Evolutionary conservation across 2,329 filamentous ascomycete genomes (phyloP), one percentile per base, ranked within the genome.

Genomic region (Parafenestella ontariensis): DNA sequence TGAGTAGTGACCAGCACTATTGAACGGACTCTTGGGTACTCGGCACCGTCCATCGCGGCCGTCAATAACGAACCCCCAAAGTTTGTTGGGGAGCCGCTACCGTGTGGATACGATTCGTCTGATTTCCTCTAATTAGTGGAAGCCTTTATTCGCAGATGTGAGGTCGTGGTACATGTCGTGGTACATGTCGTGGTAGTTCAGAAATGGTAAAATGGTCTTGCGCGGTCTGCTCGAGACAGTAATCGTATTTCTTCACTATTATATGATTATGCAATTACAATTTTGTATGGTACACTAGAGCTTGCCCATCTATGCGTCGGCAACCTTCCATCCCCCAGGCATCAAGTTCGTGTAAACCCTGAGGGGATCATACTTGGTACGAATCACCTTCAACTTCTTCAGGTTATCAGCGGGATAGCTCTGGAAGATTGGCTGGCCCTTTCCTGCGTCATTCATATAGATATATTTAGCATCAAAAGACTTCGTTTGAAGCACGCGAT

Each of bases 331-430:
- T 1, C 64, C 65, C 15, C 64, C 64, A 15, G 59, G 57, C 52
- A 68, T 61, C 15, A 69, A 28, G 15, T 66, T 48, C 1, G 65
- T 66, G 18, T 71, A 74, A 0, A 70, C 52, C 24, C 59, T 64
- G 1, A 58, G 49, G 2, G 69, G 69, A 47, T 76, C 73, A 31
- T 73, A 74, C 52, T 68, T 66, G 1, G 52, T 46, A 37, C 73
- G 70, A 40, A 75, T 64, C 36, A 46, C 18, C 47, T 72, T 59
- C 46, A 76, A 37, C 39, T 52, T 61, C 45, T 57, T 46, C 23
- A 75, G 34, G 52, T 74, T 74, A 3, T 54, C 52, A n/a, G 61
- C 64, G 17, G 65, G 68, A 44, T 74, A 76, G 31, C 64, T 62
- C 8, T 61, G 50, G 20, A 70, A 70, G 5, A 70, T 52, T 1